Percentiles rank a stretch among this genome's conserved stretches.
These are phyloP conservation scores for Agrocybe pediades DNA, from an alignment of 768 basidiomycete genomes.

Conservation along the genomic window DNA sequence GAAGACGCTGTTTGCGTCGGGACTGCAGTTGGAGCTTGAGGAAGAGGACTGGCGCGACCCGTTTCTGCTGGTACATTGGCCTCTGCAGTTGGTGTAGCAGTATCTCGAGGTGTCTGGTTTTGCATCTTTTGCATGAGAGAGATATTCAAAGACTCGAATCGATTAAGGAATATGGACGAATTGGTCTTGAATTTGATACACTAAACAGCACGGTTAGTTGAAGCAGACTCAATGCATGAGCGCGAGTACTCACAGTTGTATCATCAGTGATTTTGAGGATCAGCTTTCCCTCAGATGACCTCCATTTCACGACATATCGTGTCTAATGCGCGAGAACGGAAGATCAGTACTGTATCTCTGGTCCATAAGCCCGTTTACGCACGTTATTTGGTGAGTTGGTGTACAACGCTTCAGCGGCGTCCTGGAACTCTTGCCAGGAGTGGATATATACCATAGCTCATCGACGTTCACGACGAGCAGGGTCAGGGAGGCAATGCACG, in stretches of 20 bases:
- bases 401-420: conserved; percentile 88
- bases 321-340: conserved; percentile 48
- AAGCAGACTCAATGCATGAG: neutral
- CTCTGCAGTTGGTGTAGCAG: conserved; percentile 25
- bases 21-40: conserved; percentile 32
- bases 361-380: conserved; percentile 24
- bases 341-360: neutral
- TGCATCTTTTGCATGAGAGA: conserved; percentile 87
- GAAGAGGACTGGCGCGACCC: conserved; percentile 26
- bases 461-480: conserved; percentile 31
- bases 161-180: conserved; percentile 93
- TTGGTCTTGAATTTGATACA: conserved; percentile 96
- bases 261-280: conserved; percentile 95
- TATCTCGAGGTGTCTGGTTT: conserved; percentile 47
- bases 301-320: conserved; percentile 93
- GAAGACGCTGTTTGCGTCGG: conserved; percentile 37
- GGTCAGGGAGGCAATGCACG: conserved; percentile 15
- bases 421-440: conserved; percentile 88
- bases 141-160: conserved; percentile 90
- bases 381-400: conserved; percentile 77
- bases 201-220: conserved; percentile 39
- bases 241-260: conserved; percentile 59
- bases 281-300: conserved; percentile 78
- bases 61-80: conserved; percentile 16
- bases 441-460: conserved; percentile 85